phyloP scores from a whole-genome alignment of 352 stramenopile genomes.

The Phytophthora crassamura region DNA sequence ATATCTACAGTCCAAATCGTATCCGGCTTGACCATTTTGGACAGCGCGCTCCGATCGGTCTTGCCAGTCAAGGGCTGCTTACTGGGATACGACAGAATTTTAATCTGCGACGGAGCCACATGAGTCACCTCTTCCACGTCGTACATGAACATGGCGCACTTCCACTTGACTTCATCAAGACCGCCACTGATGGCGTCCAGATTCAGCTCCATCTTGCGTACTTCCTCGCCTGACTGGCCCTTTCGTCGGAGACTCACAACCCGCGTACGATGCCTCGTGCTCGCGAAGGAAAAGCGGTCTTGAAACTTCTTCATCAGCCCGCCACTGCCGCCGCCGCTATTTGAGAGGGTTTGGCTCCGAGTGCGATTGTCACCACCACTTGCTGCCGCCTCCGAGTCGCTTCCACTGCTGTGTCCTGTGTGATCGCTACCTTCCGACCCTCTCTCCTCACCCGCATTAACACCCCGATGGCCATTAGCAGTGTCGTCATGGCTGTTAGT shows the following conservation, averaged over 20 bases:
- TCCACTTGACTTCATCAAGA: slow-evolving; percentile 89
- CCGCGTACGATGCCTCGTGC: slow-evolving; percentile 52
- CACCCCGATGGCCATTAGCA: slow-evolving; percentile 35
- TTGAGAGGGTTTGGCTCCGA: slow-evolving; percentile 25
- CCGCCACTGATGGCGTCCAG: slow-evolving; percentile 85
- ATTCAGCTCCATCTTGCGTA: slow-evolving; percentile 80
- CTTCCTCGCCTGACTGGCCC: slow-evolving; percentile 74
- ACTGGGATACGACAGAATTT: slow-evolving; percentile 74
- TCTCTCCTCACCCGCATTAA: slow-evolving; percentile 46
- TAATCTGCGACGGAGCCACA: slow-evolving; percentile 82
- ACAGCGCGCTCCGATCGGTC: slow-evolving; percentile 64
- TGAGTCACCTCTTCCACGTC: slow-evolving; percentile 83
- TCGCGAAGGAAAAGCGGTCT: slow-evolving; percentile 69
- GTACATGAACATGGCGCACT: slow-evolving; percentile 85
- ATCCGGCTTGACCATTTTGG: slow-evolving; percentile 82
- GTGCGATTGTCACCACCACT: slow-evolving; percentile 25
- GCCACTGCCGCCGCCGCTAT: slow-evolving; percentile 37
- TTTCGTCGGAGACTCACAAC: slow-evolving; percentile 72
- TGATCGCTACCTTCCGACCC: slow-evolving; percentile 45
- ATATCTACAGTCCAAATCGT: slow-evolving; percentile 88
- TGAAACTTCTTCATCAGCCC: slow-evolving; percentile 88
- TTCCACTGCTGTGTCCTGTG: slow-evolving; percentile 52
- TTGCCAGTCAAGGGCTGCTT: slow-evolving; percentile 73
- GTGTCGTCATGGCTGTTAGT: slow-evolving; percentile 44
- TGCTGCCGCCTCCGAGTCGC: slow-evolving; percentile 44